phyloP scores from a whole-genome alignment of 2,329 filamentous ascomycete genomes.

The Samsoniella hepiali region DNA sequence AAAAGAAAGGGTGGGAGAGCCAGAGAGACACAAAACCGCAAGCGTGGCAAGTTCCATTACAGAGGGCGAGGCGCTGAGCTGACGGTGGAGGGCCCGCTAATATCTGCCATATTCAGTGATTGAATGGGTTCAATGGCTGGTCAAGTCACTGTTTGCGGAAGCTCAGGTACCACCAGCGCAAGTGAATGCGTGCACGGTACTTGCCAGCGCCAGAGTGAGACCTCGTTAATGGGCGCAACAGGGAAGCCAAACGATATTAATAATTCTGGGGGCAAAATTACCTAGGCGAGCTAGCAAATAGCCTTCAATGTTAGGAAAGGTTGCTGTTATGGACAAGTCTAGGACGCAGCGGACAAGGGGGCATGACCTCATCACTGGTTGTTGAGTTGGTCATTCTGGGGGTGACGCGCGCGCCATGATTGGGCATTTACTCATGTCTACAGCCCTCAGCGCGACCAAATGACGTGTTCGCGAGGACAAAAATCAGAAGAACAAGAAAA shows the following conservation, averaged over 20 bases:
- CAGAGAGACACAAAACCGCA: slow-evolving; percentile 10
- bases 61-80: slow-evolving; percentile 7
- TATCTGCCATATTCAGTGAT: not conserved
- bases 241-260: not conserved
- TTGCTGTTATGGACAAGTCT: no score
- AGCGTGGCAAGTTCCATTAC: slow-evolving; percentile 16
- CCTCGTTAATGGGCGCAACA: not conserved
- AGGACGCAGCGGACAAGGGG: not conserved
- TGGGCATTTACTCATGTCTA: not conserved
- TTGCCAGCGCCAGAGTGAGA: not conserved
- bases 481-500: not conserved
- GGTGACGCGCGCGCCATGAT: not conserved
- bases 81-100: slow-evolving; percentile 4
- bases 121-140: not conserved
- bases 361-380: slow-evolving; percentile 17
- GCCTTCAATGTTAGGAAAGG: not conserved
- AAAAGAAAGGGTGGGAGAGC: slow-evolving; percentile 8
- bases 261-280: not conserved
- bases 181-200: not conserved
- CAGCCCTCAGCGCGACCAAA: not conserved
- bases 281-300: not conserved
- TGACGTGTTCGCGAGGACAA: slow-evolving; percentile 4
- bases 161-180: not conserved
- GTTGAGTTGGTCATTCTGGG: slow-evolving; percentile 10
- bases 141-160: not conserved